phyloP scores from a whole-genome alignment of 1,139 yeast genomes.

The Zygoascus sp. region DNA sequence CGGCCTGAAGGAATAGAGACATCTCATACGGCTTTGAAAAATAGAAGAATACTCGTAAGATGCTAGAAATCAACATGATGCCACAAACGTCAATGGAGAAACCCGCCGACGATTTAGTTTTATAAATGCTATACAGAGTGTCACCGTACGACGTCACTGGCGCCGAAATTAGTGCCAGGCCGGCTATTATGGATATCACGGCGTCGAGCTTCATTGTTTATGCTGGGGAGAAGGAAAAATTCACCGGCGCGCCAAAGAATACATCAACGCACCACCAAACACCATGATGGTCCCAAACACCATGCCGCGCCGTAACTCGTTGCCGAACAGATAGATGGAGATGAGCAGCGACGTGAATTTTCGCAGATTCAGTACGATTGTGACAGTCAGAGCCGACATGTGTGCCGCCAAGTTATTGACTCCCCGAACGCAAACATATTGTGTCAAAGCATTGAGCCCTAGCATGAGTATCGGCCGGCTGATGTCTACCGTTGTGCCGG shows the following conservation, averaged over 20 bases:
- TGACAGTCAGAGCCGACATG: conserved; percentile 56
- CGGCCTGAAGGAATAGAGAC: conserved; percentile 67
- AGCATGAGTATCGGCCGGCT: conserved; percentile 27
- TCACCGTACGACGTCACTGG: conserved; percentile 86
- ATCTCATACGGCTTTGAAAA: conserved; percentile 74
- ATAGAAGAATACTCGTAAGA: conserved; percentile 70
- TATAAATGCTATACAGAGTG: conserved; percentile 64
- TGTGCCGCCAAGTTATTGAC: conserved; percentile 58
- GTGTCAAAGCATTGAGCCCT: conserved; percentile 51
- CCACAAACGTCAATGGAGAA: conserved; percentile 87
- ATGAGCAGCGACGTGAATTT: conserved; percentile 56
- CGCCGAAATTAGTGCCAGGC: conserved; percentile 43
- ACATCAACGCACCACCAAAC: conserved; percentile 51
- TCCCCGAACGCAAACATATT: conserved; percentile 61
- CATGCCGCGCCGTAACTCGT: conserved; percentile 38
- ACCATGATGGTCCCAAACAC: conserved; percentile 49
- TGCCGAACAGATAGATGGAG: conserved; percentile 49
- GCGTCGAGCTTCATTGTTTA: conserved; percentile 1
- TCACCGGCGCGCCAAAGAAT: conserved; percentile 26
- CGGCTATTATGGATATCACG: conserved; percentile 18
- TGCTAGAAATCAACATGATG: conserved; percentile 78
- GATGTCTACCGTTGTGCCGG: conserved; percentile 9
- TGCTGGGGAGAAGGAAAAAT: conserved; percentile 4
- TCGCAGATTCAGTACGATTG: conserved; percentile 55
- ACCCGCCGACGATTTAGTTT: conserved; percentile 63